Evolutionary conservation across 352 stramenopile genomes (phyloP), one percentile per base, ranked within the genome.

Genomic region (Phytophthora tentaculata): DNA sequence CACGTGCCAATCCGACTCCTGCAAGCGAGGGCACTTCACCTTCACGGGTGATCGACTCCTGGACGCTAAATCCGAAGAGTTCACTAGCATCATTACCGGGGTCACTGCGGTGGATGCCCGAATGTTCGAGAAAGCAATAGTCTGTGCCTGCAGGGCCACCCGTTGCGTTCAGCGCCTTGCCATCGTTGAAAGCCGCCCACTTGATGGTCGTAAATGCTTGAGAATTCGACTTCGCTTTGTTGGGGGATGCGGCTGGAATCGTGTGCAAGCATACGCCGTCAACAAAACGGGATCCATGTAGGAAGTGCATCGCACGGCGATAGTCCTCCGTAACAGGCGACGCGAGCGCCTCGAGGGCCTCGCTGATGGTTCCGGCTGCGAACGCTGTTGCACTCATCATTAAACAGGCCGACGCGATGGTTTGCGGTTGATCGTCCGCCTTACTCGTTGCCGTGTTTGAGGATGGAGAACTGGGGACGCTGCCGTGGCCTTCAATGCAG

Each of bases 121-220:
- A 72, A 65, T 91, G 80, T 51, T 94, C 86, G n/a, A 94, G 63
- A 60, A 90, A 92, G 74, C 82, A 92, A 63, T 94, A 94, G 73
- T 94, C 86, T 28, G 73, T 84, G 23, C 80, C 82, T 23, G 67
- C 44, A 23, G 76, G 51, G 13, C 69, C 74, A 41, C 69, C 69
- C 32, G 67, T 56, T 28, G 41, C 65, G 47, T 82, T 77, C 29
- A 63, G 52, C 7, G 43, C 65, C 47, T 79, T 69, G 45, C 76
- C 74, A 35, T 88, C 79, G 50, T 89, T 72, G 58, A 90, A 90
- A n/a, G 84, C 83, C 2, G 76, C 72, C 86, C 86, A 94, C 64
- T 94, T 94, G 66, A 94, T 74, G 13, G 79, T 89, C 52, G 84
- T 89, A 23, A 89, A 86, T 16, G 77, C 68, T 49, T 84, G 74